phyloP scores from a whole-genome alignment of 495 filamentous ascomycete species.

The Hyaloscypha bicolor region DNA sequence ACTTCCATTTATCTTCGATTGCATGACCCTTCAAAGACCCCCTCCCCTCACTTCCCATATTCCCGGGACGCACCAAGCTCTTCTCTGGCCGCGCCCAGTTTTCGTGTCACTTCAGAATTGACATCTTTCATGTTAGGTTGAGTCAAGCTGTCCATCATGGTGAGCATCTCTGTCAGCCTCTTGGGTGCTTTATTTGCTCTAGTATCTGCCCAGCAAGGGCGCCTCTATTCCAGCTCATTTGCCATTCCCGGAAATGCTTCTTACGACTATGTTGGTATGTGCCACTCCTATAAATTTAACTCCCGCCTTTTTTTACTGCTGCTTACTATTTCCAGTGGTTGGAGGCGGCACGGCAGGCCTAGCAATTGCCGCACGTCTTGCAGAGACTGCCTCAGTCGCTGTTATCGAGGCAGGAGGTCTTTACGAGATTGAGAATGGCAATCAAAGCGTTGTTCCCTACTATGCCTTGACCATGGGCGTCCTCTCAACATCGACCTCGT shows the following conservation, averaged over 20 bases:
- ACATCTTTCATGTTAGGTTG: too few species aligned
- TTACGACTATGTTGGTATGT: conserved; percentile 37
- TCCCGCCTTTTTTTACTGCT: background rate
- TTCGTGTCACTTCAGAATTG: too few species aligned
- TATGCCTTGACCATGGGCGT: conserved; percentile 18
- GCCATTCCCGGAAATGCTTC: conserved; percentile 29
- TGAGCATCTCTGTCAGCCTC: too few species aligned
- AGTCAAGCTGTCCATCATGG: too few species aligned
- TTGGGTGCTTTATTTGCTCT: background rate
- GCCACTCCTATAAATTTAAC: background rate
- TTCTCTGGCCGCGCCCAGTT: too few species aligned
- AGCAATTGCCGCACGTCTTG: conserved; percentile 64
- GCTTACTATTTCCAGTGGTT: conserved; percentile 57
- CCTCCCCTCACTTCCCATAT: too few species aligned
- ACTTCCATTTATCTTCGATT: too few species aligned
- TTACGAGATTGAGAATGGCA: conserved; percentile 52
- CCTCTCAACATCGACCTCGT: conserved; percentile 12
- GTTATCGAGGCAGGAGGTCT: conserved; percentile 59
- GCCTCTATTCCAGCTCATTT: conserved; percentile 2
- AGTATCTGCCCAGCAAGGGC: conserved; percentile 14
- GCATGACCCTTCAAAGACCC: too few species aligned
- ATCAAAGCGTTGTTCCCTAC: conserved; percentile 45
- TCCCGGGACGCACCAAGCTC: too few species aligned
- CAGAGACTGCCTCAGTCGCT: conserved; percentile 42
- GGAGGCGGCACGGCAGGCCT: conserved; percentile 87